Evolutionary conservation across 2,329 filamentous ascomycete species (phyloP).

Genomic region (Didymella arachidicola): DNA sequence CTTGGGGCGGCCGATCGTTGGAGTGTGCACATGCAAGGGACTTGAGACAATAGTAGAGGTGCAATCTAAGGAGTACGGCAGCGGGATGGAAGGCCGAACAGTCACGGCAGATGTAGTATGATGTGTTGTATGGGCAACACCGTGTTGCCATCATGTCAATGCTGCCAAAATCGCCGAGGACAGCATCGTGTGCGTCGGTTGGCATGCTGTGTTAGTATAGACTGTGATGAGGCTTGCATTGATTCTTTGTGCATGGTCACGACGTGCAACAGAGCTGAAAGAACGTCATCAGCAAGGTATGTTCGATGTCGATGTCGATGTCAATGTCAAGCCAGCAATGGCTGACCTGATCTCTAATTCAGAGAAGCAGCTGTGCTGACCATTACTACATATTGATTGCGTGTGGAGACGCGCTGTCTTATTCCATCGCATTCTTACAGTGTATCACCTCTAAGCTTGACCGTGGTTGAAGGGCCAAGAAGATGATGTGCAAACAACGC

Average conservation of each 20-base stretch:
- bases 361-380: constrained; percentile 10
- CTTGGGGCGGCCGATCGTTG: neutral
- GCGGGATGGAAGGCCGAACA: constrained; percentile 6
- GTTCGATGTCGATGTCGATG: constrained; percentile 4
- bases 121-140: constrained; percentile 1
- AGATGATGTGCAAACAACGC: constrained; percentile 50
- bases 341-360: constrained; percentile 29
- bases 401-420: constrained; percentile 30
- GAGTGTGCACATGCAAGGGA: constrained; percentile 15
- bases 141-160: constrained; percentile 3
- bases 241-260: neutral
- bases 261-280: neutral
- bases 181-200: constrained; percentile 6
- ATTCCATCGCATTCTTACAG: constrained; percentile 39
- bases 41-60: constrained; percentile 2
- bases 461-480: constrained; percentile 51
- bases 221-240: constrained; percentile 17
- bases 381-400: constrained; percentile 34
- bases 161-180: constrained; percentile 15
- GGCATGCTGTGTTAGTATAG: constrained; percentile 7
- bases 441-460: constrained; percentile 41
- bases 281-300: neutral
- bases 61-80: neutral
- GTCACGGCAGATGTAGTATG: constrained; percentile 15
- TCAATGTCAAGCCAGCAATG: constrained; percentile 16